Percentiles rank a stretch among this genome's conserved stretches.
Evolutionary conservation across 345 rosid genomes (phyloP).

Genomic region (Brassica juncea): DNA sequence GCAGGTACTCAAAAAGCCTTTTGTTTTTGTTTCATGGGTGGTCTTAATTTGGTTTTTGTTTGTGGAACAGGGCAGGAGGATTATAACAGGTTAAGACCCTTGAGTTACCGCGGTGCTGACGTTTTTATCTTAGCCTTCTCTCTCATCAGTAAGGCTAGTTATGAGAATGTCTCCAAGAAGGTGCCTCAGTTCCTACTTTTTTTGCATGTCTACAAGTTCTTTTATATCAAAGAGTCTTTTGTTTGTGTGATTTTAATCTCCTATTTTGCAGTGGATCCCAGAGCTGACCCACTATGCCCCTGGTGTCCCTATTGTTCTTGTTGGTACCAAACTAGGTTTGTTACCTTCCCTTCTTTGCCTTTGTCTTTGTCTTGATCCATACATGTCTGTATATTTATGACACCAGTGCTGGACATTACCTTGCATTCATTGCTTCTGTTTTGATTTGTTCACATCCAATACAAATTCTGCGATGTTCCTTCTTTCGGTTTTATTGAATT

Average conservation of each 20-base stretch:
- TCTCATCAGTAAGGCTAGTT: conserved; percentile 97
- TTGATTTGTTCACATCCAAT: conserved; percentile 4
- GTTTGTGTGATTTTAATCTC: conserved; percentile 3
- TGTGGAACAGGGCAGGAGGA: conserved; percentile 81
- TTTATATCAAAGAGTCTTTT: background rate
- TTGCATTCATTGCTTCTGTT: conserved; percentile 3
- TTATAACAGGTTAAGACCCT: conserved; percentile 85
- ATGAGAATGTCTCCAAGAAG: conserved; percentile 96
- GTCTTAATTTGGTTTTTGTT: background rate
- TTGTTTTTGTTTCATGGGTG: too few relatives aligned
- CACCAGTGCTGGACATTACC: background rate
- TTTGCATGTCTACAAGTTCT: background rate
- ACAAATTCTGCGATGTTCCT: conserved; percentile 12
- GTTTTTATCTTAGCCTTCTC: conserved; percentile 93
- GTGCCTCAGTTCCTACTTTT: conserved; percentile 28
- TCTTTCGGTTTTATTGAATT: background rate
- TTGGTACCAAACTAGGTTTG: conserved; percentile 93
- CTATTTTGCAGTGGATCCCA: conserved; percentile 83
- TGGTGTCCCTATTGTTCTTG: conserved; percentile 87
- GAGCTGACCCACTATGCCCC: conserved; percentile 95
- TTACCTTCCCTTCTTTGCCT: background rate
- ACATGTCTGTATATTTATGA: background rate
- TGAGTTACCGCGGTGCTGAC: conserved; percentile 96
- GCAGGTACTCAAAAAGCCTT: conserved; percentile 52
- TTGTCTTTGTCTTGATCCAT: background rate